Evolutionary conservation across 306 rosid species (phyloP), one percentile per base, ranked within the genome.

Genomic region (Malus domestica): DNA sequence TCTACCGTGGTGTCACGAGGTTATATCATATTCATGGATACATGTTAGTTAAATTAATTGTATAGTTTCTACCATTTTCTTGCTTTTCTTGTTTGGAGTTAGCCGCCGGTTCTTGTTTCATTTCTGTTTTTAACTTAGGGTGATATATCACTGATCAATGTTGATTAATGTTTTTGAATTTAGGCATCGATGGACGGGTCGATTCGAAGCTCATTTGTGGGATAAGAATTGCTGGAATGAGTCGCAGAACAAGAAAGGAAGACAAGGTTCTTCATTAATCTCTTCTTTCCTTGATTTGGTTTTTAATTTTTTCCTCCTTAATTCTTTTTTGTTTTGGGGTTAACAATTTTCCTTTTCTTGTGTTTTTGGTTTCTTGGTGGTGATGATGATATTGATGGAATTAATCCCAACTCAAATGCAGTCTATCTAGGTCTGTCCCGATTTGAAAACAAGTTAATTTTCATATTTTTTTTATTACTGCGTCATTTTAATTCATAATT

Each of bases 201-300:
- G 98, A 4, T 94, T 86, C 49, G 98, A 94, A 70, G 98, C 98
- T 86, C 98, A 94, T 83, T 83, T 94, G 88, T 94, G 98, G 98
- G 98, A 94, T 78, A 94, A 90, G 83, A 89, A 90, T 83, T 86
- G 93, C 75, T 92, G 96, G 97, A 94, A 94, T 60, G 91, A 89
- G 72, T 92, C 95, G 9, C 95, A 92, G 76, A 94, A 75, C 83
- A 94, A 94, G 81, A 94, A 94, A 85, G 98, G 98, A 83, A 85
- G 96, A 89, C 98, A 94, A 90, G 97, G 98, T 33, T 57, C 69
- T 63, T 32, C 44, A 40, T 40, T 40, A 14, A 54, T 71, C 33
- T 38, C 6, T 4, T 32, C 6, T 8, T 49, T 63, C 5, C 15
- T 15, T 49, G 16, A 49, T 49, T 49, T 49, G 7, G 14, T 51